Evolutionary conservation across 371 early-diverging fungal species (phyloP).

Genomic region (Aphelidium insulamus): DNA sequence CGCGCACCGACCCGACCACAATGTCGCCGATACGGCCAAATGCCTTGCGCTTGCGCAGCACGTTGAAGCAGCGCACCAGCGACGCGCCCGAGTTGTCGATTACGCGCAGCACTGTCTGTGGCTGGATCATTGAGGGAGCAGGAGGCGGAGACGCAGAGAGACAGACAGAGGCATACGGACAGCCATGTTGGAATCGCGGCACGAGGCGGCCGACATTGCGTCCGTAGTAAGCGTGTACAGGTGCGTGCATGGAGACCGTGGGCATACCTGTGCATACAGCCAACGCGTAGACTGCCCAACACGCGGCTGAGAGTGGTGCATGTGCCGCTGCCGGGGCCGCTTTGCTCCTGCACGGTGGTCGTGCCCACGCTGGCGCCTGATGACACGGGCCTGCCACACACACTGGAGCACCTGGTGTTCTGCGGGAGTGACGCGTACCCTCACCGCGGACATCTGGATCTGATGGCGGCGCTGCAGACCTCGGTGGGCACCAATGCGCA

Average conservation of each 20-base stretch:
- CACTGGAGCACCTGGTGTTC: slow-evolving; percentile 52
- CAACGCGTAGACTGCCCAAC: too few relatives aligned
- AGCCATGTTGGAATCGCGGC: too few relatives aligned
- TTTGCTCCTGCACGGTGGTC: slow-evolving; percentile 24
- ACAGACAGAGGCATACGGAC: too few relatives aligned
- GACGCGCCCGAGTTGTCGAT: slow-evolving; percentile 92
- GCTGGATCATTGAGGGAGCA: slow-evolving; percentile 79
- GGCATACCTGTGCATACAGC: too few relatives aligned
- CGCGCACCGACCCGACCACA: slow-evolving; percentile 82
- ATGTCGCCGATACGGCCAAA: slow-evolving; percentile 77
- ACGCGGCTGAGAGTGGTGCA: slow-evolving; percentile 19
- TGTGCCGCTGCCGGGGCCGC: slow-evolving; percentile 23
- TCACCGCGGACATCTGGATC: slow-evolving; percentile 45
- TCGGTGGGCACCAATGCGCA: slow-evolving; percentile 48
- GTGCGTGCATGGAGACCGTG: too few relatives aligned
- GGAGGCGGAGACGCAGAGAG: too few relatives aligned
- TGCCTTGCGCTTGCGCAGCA: slow-evolving; percentile 59
- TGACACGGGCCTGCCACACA: slow-evolving; percentile 48
- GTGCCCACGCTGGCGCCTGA: slow-evolving; percentile 36
- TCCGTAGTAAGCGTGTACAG: too few relatives aligned
- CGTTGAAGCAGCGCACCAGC: slow-evolving; percentile 85
- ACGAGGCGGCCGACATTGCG: too few relatives aligned
- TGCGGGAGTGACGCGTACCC: slow-evolving; percentile 37
- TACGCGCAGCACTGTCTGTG: slow-evolving; percentile 60
- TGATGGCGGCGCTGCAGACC: slow-evolving; percentile 37